Conservation (phyloP, 805 yeast species). For the Candida awuae region DNA sequence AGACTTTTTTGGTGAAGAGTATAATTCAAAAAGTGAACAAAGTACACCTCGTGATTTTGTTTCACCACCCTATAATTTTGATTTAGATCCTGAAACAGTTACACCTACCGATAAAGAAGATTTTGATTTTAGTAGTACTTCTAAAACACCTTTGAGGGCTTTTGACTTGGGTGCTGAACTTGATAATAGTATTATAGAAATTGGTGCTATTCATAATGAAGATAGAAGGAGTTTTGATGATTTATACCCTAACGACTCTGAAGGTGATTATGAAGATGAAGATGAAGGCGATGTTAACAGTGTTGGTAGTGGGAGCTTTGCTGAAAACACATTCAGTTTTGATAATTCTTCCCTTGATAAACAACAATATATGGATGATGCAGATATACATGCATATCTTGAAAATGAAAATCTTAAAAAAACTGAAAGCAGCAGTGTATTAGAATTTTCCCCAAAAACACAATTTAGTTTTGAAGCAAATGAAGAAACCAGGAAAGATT, state of each 20-base stretch:
- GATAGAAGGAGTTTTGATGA: background rate
- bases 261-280: conserved; percentile 3
- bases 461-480: conserved; percentile 3
- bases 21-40: too few relatives aligned
- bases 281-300: conserved; percentile 8
- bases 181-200: conserved; percentile 7
- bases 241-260: background rate
- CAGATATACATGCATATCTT: too few relatives aligned
- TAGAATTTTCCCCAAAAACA: conserved; percentile 11
- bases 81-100: background rate
- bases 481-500: conserved; percentile 1
- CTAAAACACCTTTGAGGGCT: conserved; percentile 2
- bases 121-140: background rate
- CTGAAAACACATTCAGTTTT: too few relatives aligned
- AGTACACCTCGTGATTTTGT: too few relatives aligned
- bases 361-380: too few relatives aligned
- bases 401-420: conserved; percentile 3
- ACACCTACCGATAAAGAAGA: conserved; percentile 3
- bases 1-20: conserved; percentile 2
- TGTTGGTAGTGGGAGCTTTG: too few relatives aligned
- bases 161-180: conserved; percentile 14
- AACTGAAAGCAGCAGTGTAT: background rate
- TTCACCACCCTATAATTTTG: background rate
- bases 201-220: conserved; percentile 2
- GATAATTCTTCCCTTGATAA: too few relatives aligned